phyloP scores from a whole-genome alignment of 176 grass and related monocot species.

The Aegilops sharonensis region DNA sequence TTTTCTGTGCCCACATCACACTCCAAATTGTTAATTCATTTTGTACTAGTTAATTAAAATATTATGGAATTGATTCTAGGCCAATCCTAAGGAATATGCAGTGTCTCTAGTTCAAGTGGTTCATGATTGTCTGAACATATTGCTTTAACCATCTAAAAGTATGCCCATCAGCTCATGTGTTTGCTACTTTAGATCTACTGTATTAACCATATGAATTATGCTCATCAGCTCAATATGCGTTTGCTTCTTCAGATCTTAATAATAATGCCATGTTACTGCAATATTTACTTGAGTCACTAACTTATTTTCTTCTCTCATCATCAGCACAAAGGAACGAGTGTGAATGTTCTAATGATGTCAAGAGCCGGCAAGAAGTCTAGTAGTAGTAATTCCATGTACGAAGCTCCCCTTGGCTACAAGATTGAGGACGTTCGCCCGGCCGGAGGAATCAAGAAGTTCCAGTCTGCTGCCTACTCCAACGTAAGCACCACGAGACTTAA shows the following conservation, averaged over 20 bases:
- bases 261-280: background rate
- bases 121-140: too few species aligned
- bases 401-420: slow-evolving; percentile 92
- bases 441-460: slow-evolving; percentile 97
- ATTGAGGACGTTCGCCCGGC: slow-evolving; percentile 94
- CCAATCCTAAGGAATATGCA: background rate
- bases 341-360: slow-evolving; percentile 97
- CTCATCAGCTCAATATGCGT: background rate
- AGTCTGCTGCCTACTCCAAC: slow-evolving; percentile 99
- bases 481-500: slow-evolving; percentile 37
- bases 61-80: background rate
- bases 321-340: slow-evolving; percentile 21
- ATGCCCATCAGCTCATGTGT: too few species aligned
- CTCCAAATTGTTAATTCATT: too few species aligned
- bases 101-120: background rate
- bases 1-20: too few species aligned
- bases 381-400: slow-evolving; percentile 75
- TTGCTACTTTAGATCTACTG: too few species aligned
- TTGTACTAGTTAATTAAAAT: too few species aligned
- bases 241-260: background rate
- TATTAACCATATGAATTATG: background rate
- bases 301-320: background rate
- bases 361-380: slow-evolving; percentile 83
- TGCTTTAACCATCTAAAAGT: too few species aligned
- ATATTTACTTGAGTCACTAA: background rate